Evolutionary conservation across 2,329 filamentous ascomycete species (phyloP).

Genomic region (Neofusicoccum umdonicola): DNA sequence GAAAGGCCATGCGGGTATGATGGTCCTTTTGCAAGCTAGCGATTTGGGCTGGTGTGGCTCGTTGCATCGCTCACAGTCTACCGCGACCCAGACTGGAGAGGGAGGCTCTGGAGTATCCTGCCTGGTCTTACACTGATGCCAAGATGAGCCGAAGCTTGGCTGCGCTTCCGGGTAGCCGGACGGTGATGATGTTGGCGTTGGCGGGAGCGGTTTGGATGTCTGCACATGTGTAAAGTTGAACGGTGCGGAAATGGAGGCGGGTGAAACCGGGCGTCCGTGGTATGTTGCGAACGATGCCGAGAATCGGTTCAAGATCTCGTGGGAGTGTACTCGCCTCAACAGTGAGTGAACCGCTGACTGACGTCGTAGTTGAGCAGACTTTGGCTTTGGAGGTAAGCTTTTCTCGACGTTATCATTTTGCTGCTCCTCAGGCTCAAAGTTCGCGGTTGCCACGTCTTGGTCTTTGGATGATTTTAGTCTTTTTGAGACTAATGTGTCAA

Average conservation of each 20-base stretch:
- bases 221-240: slow-evolving; percentile 4
- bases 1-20: neutral
- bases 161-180: neutral
- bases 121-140: neutral
- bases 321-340: slow-evolving; percentile 1
- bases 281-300: neutral
- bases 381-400: neutral
- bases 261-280: neutral
- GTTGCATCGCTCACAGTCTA: slow-evolving; percentile 8
- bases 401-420: neutral
- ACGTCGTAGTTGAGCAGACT: slow-evolving; percentile 3
- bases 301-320: neutral
- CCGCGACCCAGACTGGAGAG: slow-evolving; percentile 3
- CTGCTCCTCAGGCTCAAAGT: neutral
- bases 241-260: neutral
- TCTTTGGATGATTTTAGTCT: neutral
- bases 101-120: neutral
- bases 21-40: neutral
- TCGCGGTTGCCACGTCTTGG: neutral
- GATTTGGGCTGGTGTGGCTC: neutral
- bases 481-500: neutral
- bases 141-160: neutral
- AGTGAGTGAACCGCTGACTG: slow-evolving; percentile 8
- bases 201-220: neutral
- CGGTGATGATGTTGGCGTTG: neutral